phyloP scores from a whole-genome alignment of 108 stramenopile genomes.

The Cyclotella atomus region DNA sequence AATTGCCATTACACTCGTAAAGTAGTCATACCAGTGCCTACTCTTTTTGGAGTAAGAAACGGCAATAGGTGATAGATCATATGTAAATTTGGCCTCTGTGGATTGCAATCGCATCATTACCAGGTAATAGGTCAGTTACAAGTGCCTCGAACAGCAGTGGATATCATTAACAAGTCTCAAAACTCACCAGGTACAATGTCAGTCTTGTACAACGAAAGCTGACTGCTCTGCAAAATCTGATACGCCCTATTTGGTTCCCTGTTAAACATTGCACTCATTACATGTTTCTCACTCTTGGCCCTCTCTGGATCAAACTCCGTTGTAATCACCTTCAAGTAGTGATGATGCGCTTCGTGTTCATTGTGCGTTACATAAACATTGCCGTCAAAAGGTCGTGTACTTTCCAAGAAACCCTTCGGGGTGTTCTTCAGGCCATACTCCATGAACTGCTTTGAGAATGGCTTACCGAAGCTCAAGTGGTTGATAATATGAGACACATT shows the following conservation, averaged over 20 bases:
- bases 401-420: constrained; percentile 55
- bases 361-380: constrained; percentile 81
- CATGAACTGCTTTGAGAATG: constrained; percentile 45
- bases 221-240: constrained; percentile 81
- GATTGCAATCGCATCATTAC: too few relatives aligned
- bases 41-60: constrained; percentile 65
- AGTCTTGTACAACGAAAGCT: constrained; percentile 72
- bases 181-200: constrained; percentile 69
- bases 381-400: constrained; percentile 81
- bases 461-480: constrained; percentile 84
- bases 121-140: too few relatives aligned
- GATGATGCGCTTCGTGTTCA: constrained; percentile 94
- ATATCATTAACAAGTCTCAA: too few relatives aligned
- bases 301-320: constrained; percentile 64
- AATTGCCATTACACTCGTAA: constrained; percentile 95
- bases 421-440: constrained; percentile 48
- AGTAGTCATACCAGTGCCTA: constrained; percentile 93
- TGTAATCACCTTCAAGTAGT: constrained; percentile 95
- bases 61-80: constrained; percentile 92
- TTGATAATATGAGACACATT: constrained; percentile 93
- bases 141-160: too few relatives aligned
- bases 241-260: constrained; percentile 50
- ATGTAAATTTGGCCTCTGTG: constrained; percentile 85
- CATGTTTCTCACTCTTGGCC: neutral
- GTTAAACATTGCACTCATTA: constrained; percentile 9